Percentiles rank a stretch among this genome's conserved stretches.
Evolutionary conservation across 345 rosid genomes (phyloP).

Genomic region (Rhizophora mangle): DNA sequence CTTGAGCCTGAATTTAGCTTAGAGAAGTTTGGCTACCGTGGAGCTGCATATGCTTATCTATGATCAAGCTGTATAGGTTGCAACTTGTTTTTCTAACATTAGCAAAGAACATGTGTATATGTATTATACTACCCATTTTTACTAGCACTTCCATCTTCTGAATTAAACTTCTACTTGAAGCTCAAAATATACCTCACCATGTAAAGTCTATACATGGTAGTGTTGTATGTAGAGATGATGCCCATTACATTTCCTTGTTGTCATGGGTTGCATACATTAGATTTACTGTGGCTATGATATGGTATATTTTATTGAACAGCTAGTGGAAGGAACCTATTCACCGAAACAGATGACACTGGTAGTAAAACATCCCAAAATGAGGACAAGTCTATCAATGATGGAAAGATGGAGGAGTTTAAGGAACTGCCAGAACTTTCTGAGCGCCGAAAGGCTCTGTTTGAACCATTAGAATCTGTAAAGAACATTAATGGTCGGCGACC

Average conservation of each 20-base stretch:
- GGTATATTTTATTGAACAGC: constrained; percentile 53
- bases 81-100: too few relatives aligned
- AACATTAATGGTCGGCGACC: constrained; percentile 45
- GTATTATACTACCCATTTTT: too few relatives aligned
- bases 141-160: too few relatives aligned
- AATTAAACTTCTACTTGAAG: not conserved
- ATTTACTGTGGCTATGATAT: not conserved
- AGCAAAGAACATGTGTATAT: too few relatives aligned
- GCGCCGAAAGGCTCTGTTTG: constrained; percentile 78
- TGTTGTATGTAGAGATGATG: not conserved
- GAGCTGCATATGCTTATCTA: too few relatives aligned
- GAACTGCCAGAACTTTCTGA: constrained; percentile 51
- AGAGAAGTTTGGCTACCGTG: too few relatives aligned
- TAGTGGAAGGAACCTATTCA: constrained; percentile 44
- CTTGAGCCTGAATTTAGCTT: too few relatives aligned
- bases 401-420: constrained; percentile 37
- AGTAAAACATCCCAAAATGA: constrained; percentile 44
- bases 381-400: constrained; percentile 38
- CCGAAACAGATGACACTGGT: constrained; percentile 33
- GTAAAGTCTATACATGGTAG: too few relatives aligned
- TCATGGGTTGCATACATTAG: not conserved
- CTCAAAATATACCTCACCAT: not conserved
- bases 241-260: not conserved
- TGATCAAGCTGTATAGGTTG: too few relatives aligned
- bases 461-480: constrained; percentile 69